Evolutionary conservation across 352 stramenopile species (phyloP), one percentile per base, ranked within the genome.

Genomic region (Phytophthora constricta): DNA sequence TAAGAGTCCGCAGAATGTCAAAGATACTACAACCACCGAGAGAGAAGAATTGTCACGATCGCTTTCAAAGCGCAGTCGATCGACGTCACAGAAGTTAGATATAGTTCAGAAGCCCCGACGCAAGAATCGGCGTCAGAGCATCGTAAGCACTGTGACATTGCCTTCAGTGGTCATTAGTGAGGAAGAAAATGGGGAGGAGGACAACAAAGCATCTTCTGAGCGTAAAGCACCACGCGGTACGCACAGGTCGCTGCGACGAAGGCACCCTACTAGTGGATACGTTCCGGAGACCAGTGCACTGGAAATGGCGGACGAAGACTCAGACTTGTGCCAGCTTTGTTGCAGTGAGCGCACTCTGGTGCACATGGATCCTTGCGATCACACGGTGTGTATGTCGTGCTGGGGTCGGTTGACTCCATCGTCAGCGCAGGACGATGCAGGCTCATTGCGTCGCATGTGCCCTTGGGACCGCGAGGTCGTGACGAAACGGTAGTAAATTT

Each of bases 401-500:
- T 90, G 83, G 83, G 54, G 42, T 4, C 77, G 79, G 26, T 70
- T 91, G 50, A 48, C n/a, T 61, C 56, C 49, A 77, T 70, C 70
- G 63, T 74, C 75, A 34, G 31, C 41, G 28, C 53, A 50, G 49
- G 79, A 27, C 55, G 79, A 9, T 16, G 9, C 49, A 47, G n/a
- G 22, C 22, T n/a, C n/a, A n/a, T 60, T 19, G 13, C 37, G 50
- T 37, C 69, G 70, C 16, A 52, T 80, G 54, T 91, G 83, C 69
- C 83, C 83, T 9, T 90, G 83, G 83, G 83, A 91, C 73, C 79
- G 83, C 19, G 77, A 87, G 28, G 26, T 68, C 9, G 83, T 87
- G 25, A 75, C 72, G 19, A 78, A 81, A 68, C 51, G 55, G 46
- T 74, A 72, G 50, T 41, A 42, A 17, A 31, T 16, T 37, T n/a